Base-by-base conservation (phyloP, 1,139 yeast species). In the Geotrichum phurueaensis region DNA sequence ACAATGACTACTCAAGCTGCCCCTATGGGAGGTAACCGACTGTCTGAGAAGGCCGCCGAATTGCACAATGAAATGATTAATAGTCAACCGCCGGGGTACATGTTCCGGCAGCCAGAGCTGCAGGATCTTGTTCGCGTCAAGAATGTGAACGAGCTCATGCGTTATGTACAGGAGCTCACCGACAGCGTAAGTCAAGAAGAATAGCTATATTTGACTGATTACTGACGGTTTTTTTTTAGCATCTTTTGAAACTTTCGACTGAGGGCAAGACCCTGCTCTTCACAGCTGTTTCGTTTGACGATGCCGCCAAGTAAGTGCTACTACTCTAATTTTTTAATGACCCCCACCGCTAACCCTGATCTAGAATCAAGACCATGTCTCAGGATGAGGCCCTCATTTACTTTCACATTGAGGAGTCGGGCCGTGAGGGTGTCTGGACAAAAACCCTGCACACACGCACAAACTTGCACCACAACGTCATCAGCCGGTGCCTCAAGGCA, bases 391-490 rank as follows among this genome's bases (percentile, higher is more conserved):
- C 94, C 45, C 84, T 94, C 83, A 88, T 94, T 48, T 95, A 92
- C 72, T 85, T 94, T 0, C 86, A 90, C 70, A 94, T 94, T 66
- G 96, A 89, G 70, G 96, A 96, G 0, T 83, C 96, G 7, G 96
- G 95, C 2, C 81, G 98, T 72, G 98, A 92, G 73, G 98, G 98
- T 56, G 76, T 77, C 49, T 94, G 99, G 99, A 89, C 96, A 20
- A 91, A 91, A 74, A 90, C 96, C 12, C 84, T 94, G 68, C 90
- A 90, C 71, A 90, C 95, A 22, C 86, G 88, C 70, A 89, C 98
- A 25, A 94, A 94, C 69, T 77, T 94, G 66, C 99, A 95, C 73
- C 97, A 91, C 70, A 96, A 90, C 69, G 89, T 95, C 20, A 97
- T 95, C 20, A 81, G 84, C 55, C 81, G 96, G 69, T 90, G 97